Conservation (phyloP, 179 eudicot species). For the Spinacia oleracea region DNA sequence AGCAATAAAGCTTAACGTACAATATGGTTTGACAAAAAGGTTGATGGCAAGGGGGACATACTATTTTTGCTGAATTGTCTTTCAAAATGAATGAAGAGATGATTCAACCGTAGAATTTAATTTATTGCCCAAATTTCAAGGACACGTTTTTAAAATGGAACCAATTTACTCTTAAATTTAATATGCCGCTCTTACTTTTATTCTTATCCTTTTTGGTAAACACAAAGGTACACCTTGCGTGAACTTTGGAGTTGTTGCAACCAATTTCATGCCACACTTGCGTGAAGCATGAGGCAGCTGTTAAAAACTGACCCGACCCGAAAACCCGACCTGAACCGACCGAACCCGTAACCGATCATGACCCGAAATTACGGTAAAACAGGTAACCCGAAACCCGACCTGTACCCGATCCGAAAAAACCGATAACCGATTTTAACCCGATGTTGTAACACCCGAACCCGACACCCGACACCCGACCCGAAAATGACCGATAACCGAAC, state of each 20-base stretch:
- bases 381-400: no score
- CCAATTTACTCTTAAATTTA: not conserved
- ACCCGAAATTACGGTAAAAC: no score
- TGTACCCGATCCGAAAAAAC: no score
- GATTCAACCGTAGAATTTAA: not conserved
- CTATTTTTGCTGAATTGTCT: not conserved
- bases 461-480: no score
- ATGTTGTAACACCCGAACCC: no score
- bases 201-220: not conserved
- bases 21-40: not conserved
- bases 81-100: not conserved
- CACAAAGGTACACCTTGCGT: not conserved
- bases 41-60: not conserved
- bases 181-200: not conserved
- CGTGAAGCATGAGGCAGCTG: not conserved
- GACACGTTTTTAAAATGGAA: not conserved
- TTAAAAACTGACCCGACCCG: no score
- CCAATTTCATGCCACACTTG: not conserved
- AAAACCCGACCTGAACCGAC: no score
- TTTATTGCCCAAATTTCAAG: not conserved
- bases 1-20: no score
- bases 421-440: no score
- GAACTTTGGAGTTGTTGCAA: not conserved
- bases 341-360: no score
- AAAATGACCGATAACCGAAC: no score